Conservation (phyloP, 441 rosid species). For the Corymbia citriodora region DNA sequence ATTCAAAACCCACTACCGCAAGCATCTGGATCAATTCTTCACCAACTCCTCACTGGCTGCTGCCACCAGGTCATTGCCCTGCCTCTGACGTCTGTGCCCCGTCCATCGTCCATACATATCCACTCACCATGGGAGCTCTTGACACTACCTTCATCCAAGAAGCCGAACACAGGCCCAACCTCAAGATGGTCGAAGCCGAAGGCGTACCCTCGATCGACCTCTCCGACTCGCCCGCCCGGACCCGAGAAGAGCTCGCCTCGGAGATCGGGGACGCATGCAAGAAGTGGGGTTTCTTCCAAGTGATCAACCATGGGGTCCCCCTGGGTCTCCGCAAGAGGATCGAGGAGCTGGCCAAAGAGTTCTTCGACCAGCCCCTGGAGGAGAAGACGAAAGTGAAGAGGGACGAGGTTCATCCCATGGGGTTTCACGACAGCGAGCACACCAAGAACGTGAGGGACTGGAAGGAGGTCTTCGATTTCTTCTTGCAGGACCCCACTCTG, state of each 20-base stretch:
- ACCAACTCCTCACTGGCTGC: not conserved
- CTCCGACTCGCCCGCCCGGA: slow-evolving; percentile 7
- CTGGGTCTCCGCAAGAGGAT: slow-evolving; percentile 6
- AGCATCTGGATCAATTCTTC: not conserved
- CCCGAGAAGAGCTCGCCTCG: slow-evolving; percentile 21
- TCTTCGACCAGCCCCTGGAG: slow-evolving; percentile 11
- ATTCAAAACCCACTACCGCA: not conserved
- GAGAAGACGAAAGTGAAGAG: slow-evolving; percentile 20
- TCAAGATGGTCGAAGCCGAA: slow-evolving; percentile 13
- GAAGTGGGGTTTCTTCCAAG: slow-evolving; percentile 22
- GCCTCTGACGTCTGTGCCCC: not conserved
- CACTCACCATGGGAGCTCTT: slow-evolving; percentile 14
- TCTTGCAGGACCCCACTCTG: slow-evolving; percentile 15
- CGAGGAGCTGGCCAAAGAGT: slow-evolving; percentile 3
- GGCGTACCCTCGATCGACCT: slow-evolving; percentile 50
- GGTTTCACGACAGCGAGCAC: slow-evolving; percentile 21
- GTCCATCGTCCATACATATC: not conserved
- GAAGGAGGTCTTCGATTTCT: slow-evolving; percentile 23
- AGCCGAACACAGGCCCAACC: slow-evolving; percentile 36
- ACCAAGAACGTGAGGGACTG: slow-evolving; percentile 25
- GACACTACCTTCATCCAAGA: slow-evolving; percentile 36
- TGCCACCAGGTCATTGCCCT: not conserved
- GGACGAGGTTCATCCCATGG: slow-evolving; percentile 21
- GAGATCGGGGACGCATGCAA: slow-evolving; percentile 32
- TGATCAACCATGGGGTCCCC: slow-evolving; percentile 18